Percentiles rank a stretch among this genome's conserved stretches.
phyloP scores from a whole-genome alignment of 331 rosid species.

The Rosa hybrid region DNA sequence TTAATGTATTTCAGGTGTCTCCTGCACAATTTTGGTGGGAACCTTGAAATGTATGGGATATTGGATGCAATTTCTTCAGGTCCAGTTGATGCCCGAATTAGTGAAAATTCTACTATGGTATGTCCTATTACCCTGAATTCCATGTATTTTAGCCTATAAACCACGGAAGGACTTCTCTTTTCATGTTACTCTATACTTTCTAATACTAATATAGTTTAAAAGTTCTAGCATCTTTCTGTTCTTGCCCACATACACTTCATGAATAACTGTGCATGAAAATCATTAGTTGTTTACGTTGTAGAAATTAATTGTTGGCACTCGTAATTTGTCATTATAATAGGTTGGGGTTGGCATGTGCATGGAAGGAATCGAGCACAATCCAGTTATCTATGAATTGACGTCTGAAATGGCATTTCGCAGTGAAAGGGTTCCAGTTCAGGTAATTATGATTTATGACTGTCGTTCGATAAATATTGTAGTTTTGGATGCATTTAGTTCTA shows the following conservation, averaged over 20 bases:
- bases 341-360: constrained; percentile 98
- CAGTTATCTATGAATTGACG: constrained; percentile 81
- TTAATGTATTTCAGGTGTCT: constrained; percentile 65
- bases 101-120: constrained; percentile 89
- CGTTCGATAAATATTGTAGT: background rate
- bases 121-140: background rate
- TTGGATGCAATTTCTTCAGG: constrained; percentile 79
- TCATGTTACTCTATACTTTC: background rate
- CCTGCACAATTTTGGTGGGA: constrained; percentile 95
- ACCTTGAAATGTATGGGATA: constrained; percentile 94
- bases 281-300: constrained; percentile 9
- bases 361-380: constrained; percentile 98
- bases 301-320: constrained; percentile 12
- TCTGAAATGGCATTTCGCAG: constrained; percentile 93
- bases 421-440: constrained; percentile 65
- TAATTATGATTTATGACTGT: constrained; percentile 25
- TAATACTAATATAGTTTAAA: background rate
- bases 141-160: background rate
- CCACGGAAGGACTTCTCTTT: background rate
- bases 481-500: background rate
- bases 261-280: background rate
- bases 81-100: constrained; percentile 82
- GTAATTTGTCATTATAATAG: constrained; percentile 37
- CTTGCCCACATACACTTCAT: background rate
- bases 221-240: background rate